Conservation (phyloP, 1,139 yeast genomes). For the Kurtzmaniella quercitrusa region DNA sequence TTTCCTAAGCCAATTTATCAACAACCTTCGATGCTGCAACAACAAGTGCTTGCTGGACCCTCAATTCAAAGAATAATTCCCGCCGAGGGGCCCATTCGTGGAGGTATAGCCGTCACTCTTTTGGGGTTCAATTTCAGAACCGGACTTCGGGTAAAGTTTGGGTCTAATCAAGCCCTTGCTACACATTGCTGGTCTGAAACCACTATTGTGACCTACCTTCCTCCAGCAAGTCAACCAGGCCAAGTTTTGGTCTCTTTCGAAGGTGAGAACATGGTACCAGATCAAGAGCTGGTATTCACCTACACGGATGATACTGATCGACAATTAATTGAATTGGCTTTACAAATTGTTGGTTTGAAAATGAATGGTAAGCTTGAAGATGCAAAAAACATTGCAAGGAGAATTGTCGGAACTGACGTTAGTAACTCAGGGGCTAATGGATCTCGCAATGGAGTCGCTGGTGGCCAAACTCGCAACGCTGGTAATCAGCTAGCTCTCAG, state of each 20-base stretch:
- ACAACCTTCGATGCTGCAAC: conserved; percentile 10
- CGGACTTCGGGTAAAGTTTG: conserved; percentile 81
- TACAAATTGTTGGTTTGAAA: conserved; percentile 90
- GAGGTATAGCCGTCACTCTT: conserved; percentile 91
- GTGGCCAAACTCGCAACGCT: conserved; percentile 4
- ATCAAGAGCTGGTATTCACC: conserved; percentile 64
- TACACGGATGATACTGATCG: conserved; percentile 91
- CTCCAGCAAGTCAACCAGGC: conserved; percentile 86
- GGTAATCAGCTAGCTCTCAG: conserved; percentile 15
- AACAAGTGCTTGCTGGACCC: conserved; percentile 32
- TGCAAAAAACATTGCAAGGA: conserved; percentile 83
- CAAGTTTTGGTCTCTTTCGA: conserved; percentile 86
- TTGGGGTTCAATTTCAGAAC: conserved; percentile 83
- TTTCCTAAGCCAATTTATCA: conserved; percentile 5
- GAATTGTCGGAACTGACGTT: conserved; percentile 64
- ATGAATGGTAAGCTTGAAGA: conserved; percentile 94
- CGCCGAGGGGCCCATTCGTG: conserved; percentile 89
- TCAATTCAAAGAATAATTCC: conserved; percentile 84
- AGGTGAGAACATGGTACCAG: conserved; percentile 35
- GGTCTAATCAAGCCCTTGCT: conserved; percentile 75
- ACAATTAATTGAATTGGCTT: conserved; percentile 85
- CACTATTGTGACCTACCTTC: conserved; percentile 88
- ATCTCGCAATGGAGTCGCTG: conserved; percentile 1
- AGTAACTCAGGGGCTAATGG: conserved; percentile 7
- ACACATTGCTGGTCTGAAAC: conserved; percentile 96